Conservation (phyloP, 1,284 basidiomycete species). For the Boletus sp. region DNA sequence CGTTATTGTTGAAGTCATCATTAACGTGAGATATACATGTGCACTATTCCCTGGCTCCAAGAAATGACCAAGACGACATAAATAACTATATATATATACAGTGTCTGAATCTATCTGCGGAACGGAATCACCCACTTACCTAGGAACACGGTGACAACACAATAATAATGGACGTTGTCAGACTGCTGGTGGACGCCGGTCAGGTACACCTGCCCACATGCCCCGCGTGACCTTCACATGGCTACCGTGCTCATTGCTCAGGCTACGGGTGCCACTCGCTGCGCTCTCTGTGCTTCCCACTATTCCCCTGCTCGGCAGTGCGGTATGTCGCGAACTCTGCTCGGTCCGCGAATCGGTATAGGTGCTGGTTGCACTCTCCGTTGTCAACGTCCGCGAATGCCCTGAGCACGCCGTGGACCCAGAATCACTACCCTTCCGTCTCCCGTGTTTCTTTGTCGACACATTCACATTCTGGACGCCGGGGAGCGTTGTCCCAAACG, state of each 20-base stretch:
- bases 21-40: no score
- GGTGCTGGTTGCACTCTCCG: neutral
- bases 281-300: neutral
- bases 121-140: no score
- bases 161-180: no score
- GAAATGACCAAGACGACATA: no score
- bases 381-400: slow-evolving; percentile 13
- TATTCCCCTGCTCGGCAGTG: neutral
- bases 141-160: no score
- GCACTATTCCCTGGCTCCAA: no score
- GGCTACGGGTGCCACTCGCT: neutral
- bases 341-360: neutral
- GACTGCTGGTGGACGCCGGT: slow-evolving; percentile 6
- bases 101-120: no score
- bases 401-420: slow-evolving; percentile 13
- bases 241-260: neutral
- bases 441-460: slow-evolving; percentile 10
- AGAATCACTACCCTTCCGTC: slow-evolving; percentile 8
- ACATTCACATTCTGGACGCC: neutral
- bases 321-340: neutral
- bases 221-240: neutral
- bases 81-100: no score
- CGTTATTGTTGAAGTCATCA: no score
- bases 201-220: neutral
- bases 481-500: neutral